These are phyloP conservation scores for Clarireedia sp. DNA, from an alignment of 2,329 filamentous ascomycete genomes.

Conservation along the genomic window DNA sequence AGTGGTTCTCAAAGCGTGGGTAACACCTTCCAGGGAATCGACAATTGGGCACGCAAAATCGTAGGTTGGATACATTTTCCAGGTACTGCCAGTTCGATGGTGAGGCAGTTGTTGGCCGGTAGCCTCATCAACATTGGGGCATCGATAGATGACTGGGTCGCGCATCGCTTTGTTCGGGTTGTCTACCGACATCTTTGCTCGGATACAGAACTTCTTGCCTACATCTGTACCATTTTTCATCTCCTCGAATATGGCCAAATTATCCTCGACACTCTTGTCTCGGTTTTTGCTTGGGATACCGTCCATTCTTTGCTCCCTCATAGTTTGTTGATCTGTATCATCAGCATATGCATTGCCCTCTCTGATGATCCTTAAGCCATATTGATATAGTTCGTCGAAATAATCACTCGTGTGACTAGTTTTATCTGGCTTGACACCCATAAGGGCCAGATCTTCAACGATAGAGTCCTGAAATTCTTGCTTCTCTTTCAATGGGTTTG, in stretches of 20 bases:
- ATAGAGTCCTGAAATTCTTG: slow-evolving; percentile 94
- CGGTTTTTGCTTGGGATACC: slow-evolving; percentile 76
- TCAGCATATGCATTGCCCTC: slow-evolving; percentile 88
- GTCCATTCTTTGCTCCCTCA: slow-evolving; percentile 77
- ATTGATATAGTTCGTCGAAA: slow-evolving; percentile 86
- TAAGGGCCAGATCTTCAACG: slow-evolving; percentile 78
- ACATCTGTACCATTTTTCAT: slow-evolving; percentile 83
- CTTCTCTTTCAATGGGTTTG: slow-evolving; percentile 95
- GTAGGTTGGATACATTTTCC: slow-evolving; percentile 85
- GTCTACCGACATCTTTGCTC: slow-evolving; percentile 86
- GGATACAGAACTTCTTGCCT: slow-evolving; percentile 80
- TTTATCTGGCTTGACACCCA: slow-evolving; percentile 84
- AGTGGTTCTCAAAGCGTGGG: slow-evolving; percentile 73
- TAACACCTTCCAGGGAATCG: slow-evolving; percentile 73
- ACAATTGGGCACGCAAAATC: slow-evolving; percentile 80
- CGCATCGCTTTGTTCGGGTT: slow-evolving; percentile 93
- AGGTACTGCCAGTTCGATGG: slow-evolving; percentile 69
- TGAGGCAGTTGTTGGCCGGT: slow-evolving; percentile 58
- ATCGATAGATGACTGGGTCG: slow-evolving; percentile 95
- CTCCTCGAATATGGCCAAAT: slow-evolving; percentile 76
- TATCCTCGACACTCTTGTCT: slow-evolving; percentile 73
- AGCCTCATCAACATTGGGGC: slow-evolving; percentile 53
- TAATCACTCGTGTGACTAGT: slow-evolving; percentile 91
- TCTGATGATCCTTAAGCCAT: slow-evolving; percentile 75
- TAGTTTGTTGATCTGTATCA: slow-evolving; percentile 82